phyloP scores from a whole-genome alignment of 2,329 filamentous ascomycete species.

The Zymoseptoria passerinii region DNA sequence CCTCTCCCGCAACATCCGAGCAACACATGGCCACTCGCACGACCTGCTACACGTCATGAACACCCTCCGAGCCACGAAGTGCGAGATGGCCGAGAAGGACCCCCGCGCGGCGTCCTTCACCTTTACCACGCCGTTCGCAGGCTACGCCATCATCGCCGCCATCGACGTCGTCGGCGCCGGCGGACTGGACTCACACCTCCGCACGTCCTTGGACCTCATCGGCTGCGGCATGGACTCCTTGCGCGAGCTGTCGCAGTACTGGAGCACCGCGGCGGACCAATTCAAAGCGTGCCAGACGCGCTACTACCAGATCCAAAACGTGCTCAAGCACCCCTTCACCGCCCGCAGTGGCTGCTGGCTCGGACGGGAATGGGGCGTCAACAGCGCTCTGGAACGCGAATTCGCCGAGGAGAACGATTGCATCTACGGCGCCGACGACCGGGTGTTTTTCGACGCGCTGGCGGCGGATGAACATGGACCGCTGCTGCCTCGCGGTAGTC shows the following conservation, averaged over 20 bases:
- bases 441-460: slow-evolving; percentile 23
- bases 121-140: slow-evolving; percentile 45
- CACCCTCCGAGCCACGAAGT: slow-evolving; percentile 14
- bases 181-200: slow-evolving; percentile 45
- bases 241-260: slow-evolving; percentile 49
- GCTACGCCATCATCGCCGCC: slow-evolving; percentile 54
- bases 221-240: slow-evolving; percentile 46
- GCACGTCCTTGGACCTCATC: slow-evolving; percentile 47
- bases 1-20: slow-evolving; percentile 40
- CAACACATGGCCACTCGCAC: slow-evolving; percentile 46
- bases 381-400: slow-evolving; percentile 21
- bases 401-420: slow-evolving; percentile 26
- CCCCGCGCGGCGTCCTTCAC: slow-evolving; percentile 40
- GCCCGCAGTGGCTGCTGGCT: slow-evolving; percentile 30
- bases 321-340: slow-evolving; percentile 30
- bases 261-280: slow-evolving; percentile 50
- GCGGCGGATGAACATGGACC: slow-evolving; percentile 8
- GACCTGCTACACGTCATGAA: slow-evolving; percentile 39
- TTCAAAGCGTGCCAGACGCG: slow-evolving; percentile 43
- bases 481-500: slow-evolving; percentile 3
- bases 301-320: slow-evolving; percentile 37
- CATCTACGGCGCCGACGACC: slow-evolving; percentile 26
- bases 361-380: slow-evolving; percentile 27
- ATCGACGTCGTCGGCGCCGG: slow-evolving; percentile 59
- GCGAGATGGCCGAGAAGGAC: slow-evolving; percentile 13